Evolutionary conservation across 441 rosid genomes (phyloP).

Genomic region (Populus trichocarpa): DNA sequence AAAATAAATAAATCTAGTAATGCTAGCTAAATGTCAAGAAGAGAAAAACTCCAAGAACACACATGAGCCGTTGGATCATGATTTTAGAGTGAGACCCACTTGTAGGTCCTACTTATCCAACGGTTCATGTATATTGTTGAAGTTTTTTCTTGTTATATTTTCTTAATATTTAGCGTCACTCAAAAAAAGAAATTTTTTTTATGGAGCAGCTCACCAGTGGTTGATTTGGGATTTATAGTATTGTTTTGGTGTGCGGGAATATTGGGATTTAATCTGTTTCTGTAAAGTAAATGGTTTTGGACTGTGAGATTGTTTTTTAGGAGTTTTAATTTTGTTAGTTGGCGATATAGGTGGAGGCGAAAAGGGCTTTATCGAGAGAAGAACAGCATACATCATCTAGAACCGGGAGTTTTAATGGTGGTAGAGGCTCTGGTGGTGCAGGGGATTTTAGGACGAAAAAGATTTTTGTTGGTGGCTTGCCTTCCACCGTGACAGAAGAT

Average conservation of each 20-base stretch:
- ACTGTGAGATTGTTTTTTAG: background rate
- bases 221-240: background rate
- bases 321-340: conserved; percentile 14
- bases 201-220: background rate
- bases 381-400: conserved; percentile 71
- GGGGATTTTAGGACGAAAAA: conserved; percentile 65
- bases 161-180: background rate
- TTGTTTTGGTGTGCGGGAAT: background rate
- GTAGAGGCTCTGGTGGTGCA: conserved; percentile 57
- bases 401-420: conserved; percentile 44
- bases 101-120: background rate
- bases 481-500: conserved; percentile 72
- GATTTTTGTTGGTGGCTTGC: conserved; percentile 93
- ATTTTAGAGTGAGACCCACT: background rate
- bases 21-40: background rate
- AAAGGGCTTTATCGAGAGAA: conserved; percentile 86
- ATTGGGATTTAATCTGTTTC: background rate
- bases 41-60: background rate
- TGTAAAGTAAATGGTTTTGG: background rate
- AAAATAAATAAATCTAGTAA: too few relatives aligned
- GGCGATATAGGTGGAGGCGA: conserved; percentile 70
- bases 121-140: background rate
- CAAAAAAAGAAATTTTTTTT: too few relatives aligned
- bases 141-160: too few relatives aligned
- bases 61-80: background rate